Percentiles rank a stretch among this genome's conserved stretches.
phyloP scores from a whole-genome alignment of 768 basidiomycete genomes.

The Trametes gibbosa region DNA sequence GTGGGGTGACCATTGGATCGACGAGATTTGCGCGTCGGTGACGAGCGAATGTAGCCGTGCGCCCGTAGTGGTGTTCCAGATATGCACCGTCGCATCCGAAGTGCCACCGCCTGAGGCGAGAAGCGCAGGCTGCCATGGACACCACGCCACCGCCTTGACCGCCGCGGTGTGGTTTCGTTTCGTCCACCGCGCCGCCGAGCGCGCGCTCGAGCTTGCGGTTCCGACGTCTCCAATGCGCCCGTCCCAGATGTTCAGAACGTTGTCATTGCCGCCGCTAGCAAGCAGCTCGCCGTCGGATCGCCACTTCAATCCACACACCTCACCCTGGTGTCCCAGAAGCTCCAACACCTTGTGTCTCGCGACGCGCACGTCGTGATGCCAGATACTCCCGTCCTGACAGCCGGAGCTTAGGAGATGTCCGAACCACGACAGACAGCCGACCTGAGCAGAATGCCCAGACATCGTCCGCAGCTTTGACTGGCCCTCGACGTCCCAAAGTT shows the following conservation, averaged over 20 bases:
- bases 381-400: slow-evolving; percentile 92
- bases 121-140: slow-evolving; percentile 90
- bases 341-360: slow-evolving; percentile 83
- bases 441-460: slow-evolving; percentile 79
- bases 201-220: slow-evolving; percentile 5
- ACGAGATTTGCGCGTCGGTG: slow-evolving; percentile 90
- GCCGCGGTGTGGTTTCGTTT: slow-evolving; percentile 57
- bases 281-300: slow-evolving; percentile 83
- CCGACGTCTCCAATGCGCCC: slow-evolving; percentile 47
- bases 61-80: slow-evolving; percentile 92
- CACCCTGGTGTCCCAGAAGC: slow-evolving; percentile 84
- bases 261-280: slow-evolving; percentile 96
- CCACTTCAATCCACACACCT: slow-evolving; percentile 93
- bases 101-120: slow-evolving; percentile 95
- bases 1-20: slow-evolving; percentile 83
- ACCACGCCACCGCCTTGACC: slow-evolving; percentile 82
- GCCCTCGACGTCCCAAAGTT: slow-evolving; percentile 90
- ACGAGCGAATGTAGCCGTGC: slow-evolving; percentile 84
- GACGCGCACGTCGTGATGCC: slow-evolving; percentile 93
- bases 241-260: slow-evolving; percentile 98
- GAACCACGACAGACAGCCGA: slow-evolving; percentile 86
- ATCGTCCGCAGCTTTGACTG: slow-evolving; percentile 86
- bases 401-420: slow-evolving; percentile 84
- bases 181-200: slow-evolving; percentile 44
- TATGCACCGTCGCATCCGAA: slow-evolving; percentile 84